Conservation (phyloP, 2,329 filamentous ascomycete species). For the Aspergillus sergii region DNA sequence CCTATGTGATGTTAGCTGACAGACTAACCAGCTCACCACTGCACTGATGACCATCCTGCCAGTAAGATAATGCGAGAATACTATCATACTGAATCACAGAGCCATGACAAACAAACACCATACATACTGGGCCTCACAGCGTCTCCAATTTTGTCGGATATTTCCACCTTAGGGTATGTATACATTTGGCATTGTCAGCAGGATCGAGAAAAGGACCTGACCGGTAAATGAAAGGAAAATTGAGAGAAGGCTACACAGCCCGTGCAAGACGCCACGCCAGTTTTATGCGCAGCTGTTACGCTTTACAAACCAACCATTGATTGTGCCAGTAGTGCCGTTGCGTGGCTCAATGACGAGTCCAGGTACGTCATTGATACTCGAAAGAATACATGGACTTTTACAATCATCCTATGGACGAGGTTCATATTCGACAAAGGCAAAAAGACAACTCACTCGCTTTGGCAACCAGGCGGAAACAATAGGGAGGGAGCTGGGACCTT, state of each 20-base stretch:
- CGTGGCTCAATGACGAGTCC: background rate
- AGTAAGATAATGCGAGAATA: slow-evolving; percentile 11
- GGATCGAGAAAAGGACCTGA: background rate
- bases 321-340: background rate
- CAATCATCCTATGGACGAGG: background rate
- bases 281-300: background rate
- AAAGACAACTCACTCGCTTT: background rate
- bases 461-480: background rate
- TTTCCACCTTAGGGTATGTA: slow-evolving; percentile 6
- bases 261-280: slow-evolving; percentile 8
- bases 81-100: background rate
- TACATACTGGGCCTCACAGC: slow-evolving; percentile 11
- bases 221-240: background rate
- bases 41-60: slow-evolving; percentile 1
- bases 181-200: background rate
- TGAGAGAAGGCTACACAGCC: slow-evolving; percentile 2
- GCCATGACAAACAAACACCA: background rate
- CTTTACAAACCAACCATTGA: background rate
- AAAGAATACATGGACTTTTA: background rate
- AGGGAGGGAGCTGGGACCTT: background rate
- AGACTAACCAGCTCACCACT: slow-evolving; percentile 8
- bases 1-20: background rate
- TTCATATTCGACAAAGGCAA: background rate
- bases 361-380: background rate
- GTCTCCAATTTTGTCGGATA: background rate